Base-by-base conservation (phyloP, 495 filamentous ascomycete genomes). In the Penicillium bialowiezense region DNA sequence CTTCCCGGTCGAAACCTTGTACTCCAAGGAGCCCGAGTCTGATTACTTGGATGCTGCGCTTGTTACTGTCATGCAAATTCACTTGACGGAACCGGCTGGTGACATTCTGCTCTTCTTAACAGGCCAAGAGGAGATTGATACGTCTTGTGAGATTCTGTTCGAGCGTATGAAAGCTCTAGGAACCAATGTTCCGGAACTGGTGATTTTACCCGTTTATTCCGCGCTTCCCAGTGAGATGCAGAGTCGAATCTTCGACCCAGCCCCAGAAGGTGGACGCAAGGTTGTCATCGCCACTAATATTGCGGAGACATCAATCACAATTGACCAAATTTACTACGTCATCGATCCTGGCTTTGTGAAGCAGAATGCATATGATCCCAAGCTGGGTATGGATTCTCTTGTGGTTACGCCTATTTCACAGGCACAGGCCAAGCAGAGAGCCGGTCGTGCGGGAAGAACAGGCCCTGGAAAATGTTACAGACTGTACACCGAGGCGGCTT, bases 231-330 rank as follows among this genome's bases (percentile, higher is more conserved):
- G 83, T 58, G 93, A 99, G 70, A 90, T 96, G 78, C 93, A 97
- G 60, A 92, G 87, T 60, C 80, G 77, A 49, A 95, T 97, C 39
- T 99, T 99, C 63, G 93, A 97, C 19, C 91, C 91, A 13, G 88
- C 95, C 15, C 90, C 92, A 5, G 79, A 85, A 14, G 93, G 93
- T 29, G 87, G 83, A 36, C 78, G 93, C 44, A 99, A 99, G 69
- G 90, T 97, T 13, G 89, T 99, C 41, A 96, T 99, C 64, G 95
- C 93, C 2, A 99, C 93, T 14, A 99, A 99, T 55, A 99, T 99
- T 60, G 93, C 93, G 0, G 93, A 99, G 61, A 99, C 93, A 0
- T 95, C 89, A 13, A 92, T 99, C 56, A 99, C 93, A 0, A 97
- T 99, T 48, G 93, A 97, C 64, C 85, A 89, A 33, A 95, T 99